Evolutionary conservation across 2,329 filamentous ascomycete species (phyloP), one percentile per base, ranked within the genome.

Genomic region (Teratosphaeria viscida): DNA sequence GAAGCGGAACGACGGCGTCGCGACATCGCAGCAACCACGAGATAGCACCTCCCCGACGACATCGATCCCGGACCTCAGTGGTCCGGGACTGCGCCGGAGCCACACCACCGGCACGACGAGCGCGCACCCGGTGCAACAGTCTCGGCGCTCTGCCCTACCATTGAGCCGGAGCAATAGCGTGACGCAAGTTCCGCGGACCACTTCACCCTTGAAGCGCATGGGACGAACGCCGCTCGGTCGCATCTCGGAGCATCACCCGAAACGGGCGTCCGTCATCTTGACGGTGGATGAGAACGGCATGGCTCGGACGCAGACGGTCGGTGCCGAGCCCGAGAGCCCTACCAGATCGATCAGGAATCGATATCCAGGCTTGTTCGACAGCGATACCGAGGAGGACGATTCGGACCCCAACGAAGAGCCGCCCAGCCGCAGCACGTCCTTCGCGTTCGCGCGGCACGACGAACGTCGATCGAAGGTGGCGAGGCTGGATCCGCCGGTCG

Each of bases 161-260:
- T 57, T 70, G 4, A 64, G 54, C 57, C 62, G 68, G 3, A 71
- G 66, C 61, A 68, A 64, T 56, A 70, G 64, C 37, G 55, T 66
- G 60, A 66, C 61, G 59, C 70, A 73, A 43, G 73, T 77, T 26
- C 73, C 75, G 47, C 73, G 78, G 12, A 75, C 74, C 35, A 72
- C 75, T 2, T 80, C 78, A 16, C 78, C 78, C 0, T 60, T 79
- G 26, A 80, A 80, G 66, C 72, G 77, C 8, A 69, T 73, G 60
- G 76, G 74, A 37, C 68, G 63, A 56, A 69, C 72, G 2, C 73
- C 73, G 16, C 71, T 80, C 2, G 73, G 73, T 39, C 72, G 77
- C 7, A 80, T 80, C 14, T 76, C 77, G 3, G 78, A 80, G 54
- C 70, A 71, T 61, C 72, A 73, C 57, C 60, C 70, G 10, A 65